Evolutionary conservation across 164 flowering plant species (phyloP).

Genomic region (Liquidambar formosana): DNA sequence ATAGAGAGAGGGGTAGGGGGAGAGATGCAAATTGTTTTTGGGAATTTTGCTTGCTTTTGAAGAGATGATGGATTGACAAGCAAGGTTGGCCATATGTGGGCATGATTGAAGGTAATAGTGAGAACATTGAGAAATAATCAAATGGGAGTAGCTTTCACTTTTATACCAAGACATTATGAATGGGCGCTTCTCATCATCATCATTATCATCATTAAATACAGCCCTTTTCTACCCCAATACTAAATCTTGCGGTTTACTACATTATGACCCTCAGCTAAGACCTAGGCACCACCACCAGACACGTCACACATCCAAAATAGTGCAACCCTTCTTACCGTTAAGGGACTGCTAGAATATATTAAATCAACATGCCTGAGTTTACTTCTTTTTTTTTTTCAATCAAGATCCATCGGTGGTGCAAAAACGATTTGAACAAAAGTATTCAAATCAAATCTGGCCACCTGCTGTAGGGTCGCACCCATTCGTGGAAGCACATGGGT

Average conservation of each 20-base stretch:
- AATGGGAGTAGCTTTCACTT: conserved; percentile 25
- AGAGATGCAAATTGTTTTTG: neutral
- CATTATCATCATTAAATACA: conserved; percentile 7
- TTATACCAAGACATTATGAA: conserved; percentile 26
- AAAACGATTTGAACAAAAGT: too few relatives aligned
- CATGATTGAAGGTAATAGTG: conserved; percentile 18
- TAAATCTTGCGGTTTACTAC: neutral
- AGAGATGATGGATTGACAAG: conserved; percentile 24
- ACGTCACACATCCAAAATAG: too few relatives aligned
- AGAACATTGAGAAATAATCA: conserved; percentile 5
- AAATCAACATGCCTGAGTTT: too few relatives aligned
- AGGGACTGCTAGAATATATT: too few relatives aligned
- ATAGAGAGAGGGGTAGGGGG: neutral
- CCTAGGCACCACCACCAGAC: neutral
- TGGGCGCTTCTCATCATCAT: conserved; percentile 1
- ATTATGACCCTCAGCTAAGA: neutral
- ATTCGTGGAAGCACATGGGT: too few relatives aligned
- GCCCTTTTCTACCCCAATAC: neutral
- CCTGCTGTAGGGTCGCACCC: too few relatives aligned
- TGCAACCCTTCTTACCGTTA: too few relatives aligned
- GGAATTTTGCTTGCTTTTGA: conserved; percentile 21
- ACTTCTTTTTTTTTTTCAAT: too few relatives aligned
- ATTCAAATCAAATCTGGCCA: too few relatives aligned
- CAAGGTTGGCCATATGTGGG: conserved; percentile 12
- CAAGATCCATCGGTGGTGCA: too few relatives aligned